Conservation (phyloP, 495 filamentous ascomycete genomes). For the Podospora australis region DNA sequence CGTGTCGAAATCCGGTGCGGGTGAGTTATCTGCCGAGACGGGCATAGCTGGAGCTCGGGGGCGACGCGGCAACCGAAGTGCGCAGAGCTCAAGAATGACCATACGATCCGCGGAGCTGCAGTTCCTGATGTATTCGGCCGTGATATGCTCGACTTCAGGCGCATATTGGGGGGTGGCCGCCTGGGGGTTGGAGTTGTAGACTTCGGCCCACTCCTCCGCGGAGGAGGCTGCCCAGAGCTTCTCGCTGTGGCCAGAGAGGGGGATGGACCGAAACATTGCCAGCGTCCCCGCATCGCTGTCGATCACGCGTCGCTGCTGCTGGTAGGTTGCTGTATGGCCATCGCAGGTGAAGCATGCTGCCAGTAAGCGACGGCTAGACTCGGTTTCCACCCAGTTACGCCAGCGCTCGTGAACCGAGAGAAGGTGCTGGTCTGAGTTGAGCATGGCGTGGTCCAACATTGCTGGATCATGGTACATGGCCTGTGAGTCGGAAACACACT, state of each 20-base stretch:
- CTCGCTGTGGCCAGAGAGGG: slow-evolving; percentile 30
- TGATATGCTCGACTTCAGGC: slow-evolving; percentile 25
- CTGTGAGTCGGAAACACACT: slow-evolving; percentile 36
- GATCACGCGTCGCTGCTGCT: slow-evolving; percentile 37
- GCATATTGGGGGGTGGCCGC: slow-evolving; percentile 18
- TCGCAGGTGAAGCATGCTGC: slow-evolving; percentile 46
- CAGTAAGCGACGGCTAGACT: slow-evolving; percentile 44
- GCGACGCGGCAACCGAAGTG: slow-evolving; percentile 32
- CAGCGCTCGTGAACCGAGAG: slow-evolving; percentile 32
- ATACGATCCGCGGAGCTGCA: slow-evolving; percentile 28
- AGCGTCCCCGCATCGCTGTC: slow-evolving; percentile 22
- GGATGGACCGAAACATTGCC: slow-evolving; percentile 27
- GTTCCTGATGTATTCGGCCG: slow-evolving; percentile 22
- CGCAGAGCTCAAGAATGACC: slow-evolving; percentile 31
- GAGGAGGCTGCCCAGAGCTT: slow-evolving; percentile 36
- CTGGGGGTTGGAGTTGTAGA: slow-evolving; percentile 20
- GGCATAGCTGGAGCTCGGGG: slow-evolving; percentile 8
- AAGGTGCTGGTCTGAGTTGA: slow-evolving; percentile 23
- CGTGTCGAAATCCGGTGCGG: slow-evolving; percentile 24
- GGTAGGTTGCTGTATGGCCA: slow-evolving; percentile 43
- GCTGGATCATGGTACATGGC: slow-evolving; percentile 26
- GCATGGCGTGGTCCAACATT: slow-evolving; percentile 19
- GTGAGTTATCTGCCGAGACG: slow-evolving; percentile 20
- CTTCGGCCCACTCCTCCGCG: slow-evolving; percentile 28
- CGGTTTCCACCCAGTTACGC: slow-evolving; percentile 42